Evolutionary conservation across 2,329 filamentous ascomycete genomes (phyloP), one percentile per base, ranked within the genome.

Genomic region (Botrytis squamosa): DNA sequence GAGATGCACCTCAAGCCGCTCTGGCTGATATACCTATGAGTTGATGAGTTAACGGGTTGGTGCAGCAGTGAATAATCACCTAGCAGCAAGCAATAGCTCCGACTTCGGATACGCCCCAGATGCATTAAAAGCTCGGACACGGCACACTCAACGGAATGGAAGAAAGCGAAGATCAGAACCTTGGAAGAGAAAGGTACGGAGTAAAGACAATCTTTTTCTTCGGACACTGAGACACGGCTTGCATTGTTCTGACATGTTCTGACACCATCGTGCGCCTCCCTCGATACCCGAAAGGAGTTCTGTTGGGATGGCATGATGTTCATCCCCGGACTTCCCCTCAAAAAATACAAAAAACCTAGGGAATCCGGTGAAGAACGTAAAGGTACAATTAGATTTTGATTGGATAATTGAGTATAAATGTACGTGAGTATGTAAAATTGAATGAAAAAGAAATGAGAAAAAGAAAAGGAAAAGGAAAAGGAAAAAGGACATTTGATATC

Each of bases 301-400:
- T 71, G 70, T 71, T 71, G 70, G 55, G 59, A 71, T 42, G 36
- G n/a, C 44, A 29, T 55, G 60, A 60, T 60, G 42, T 25, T 22
- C 16, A 38, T 20, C 57, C 57, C 42, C 70, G 70, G 70, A 71
- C 70, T 71, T 66, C 70, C 70, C 70, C 70, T 71, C 60, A 7
- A 10, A 55, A 52, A 42, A 29, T 4, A 1, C 16, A 42, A 33
- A 25, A 42, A 33, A 25, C 12, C n/a, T 71, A 46, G 44, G 20
- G 36, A 66, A 66, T 71, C 44, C 46, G 70, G 44, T 66, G 69
- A 71, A 42, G n/a, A 38, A 62, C 44, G 38, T 25, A 22, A 16
- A 63, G 36, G 29, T 25, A 29, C 25, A 12, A 40, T 38, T 20
- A 29, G 29, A 42, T 46, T 46, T 64, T 64, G 33, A 52, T 46